Evolutionary conservation across 202 grass and related monocot species (phyloP), one percentile per base, ranked within the genome.

Genomic region (Panicum hallii): DNA sequence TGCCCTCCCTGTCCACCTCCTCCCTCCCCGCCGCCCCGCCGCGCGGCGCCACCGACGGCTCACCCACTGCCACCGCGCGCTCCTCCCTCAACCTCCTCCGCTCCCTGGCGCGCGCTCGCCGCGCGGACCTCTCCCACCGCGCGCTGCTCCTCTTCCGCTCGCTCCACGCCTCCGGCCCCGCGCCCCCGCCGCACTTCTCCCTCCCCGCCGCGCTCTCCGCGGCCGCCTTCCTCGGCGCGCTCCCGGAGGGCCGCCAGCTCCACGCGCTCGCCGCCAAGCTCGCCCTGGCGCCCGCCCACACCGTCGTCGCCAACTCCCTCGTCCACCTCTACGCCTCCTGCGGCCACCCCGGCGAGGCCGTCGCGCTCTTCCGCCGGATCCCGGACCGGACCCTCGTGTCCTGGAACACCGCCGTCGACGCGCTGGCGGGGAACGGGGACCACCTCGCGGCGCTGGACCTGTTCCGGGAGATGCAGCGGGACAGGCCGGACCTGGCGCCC

Each of bases 301-400:
- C 86, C 66, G 86, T 90, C 74, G 91, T 92, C 74, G 75, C 90
- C 84, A 99, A 99, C 84, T 94, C 88, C 50, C 88, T 99, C 67
- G 75, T 94, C 74, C 93, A 99, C 70, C 86, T 96, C 78, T 99
- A 95, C 50, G 80, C 96, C 71, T 99, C 96, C 66, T 99, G 93
- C 74, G 86, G 88, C 46, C 84, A 62, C 81, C 80, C 91, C 2
- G 16, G 0, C 3, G 81, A 55, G 28, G 84, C 91, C 19, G 76
- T 91, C 74, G 67, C 77, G 9, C 75, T 99, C n/a, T 99, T 99
- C 86, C 89, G 92, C 22, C 9, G 40, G 43, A 92, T 92, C 80
- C 65, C 81, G 4, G 28, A 17, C 5, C 85, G 73, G 14, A 88
- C 96, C 3, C 91, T 94, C 74, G 88, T 99, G 49, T 94, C 91